Conservation (phyloP, 192 early-diverging fungal genomes). For the Umbelopsis ramanniana region DNA sequence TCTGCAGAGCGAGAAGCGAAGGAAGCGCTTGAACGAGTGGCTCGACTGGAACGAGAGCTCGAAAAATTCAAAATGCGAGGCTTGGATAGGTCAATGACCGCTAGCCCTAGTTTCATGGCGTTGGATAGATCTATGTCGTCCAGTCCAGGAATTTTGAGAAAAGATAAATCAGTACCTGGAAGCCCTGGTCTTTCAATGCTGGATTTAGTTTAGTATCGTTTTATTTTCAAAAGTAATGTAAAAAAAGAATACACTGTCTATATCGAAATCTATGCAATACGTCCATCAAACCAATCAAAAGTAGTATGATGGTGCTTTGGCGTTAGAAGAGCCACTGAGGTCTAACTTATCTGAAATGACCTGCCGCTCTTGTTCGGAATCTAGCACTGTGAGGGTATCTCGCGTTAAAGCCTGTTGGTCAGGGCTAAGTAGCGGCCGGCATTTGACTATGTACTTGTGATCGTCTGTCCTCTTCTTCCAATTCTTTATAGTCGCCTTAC, state of each 20-base stretch:
- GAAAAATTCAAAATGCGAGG: neutral
- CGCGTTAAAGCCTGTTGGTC: neutral
- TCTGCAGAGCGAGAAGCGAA: conserved; percentile 9
- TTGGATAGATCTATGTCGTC: neutral
- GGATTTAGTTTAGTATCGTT: neutral
- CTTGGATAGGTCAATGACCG: neutral
- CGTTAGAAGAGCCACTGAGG: neutral
- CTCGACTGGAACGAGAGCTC: conserved; percentile 3
- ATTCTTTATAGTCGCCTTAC: conserved; percentile 13
- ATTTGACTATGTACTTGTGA: neutral
- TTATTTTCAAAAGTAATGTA: neutral
- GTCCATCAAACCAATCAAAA: neutral
- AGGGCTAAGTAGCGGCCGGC: neutral
- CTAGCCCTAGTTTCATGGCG: neutral
- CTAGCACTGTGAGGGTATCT: neutral
- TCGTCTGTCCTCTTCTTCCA: conserved; percentile 1
- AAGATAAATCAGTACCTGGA: no score
- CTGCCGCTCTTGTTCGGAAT: neutral
- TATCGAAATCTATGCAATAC: neutral
- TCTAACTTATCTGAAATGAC: neutral
- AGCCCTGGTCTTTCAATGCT: neutral
- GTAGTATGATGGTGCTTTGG: neutral
- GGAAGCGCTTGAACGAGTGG: neutral
- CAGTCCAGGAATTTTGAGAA: neutral
- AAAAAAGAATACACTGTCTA: no score